These are phyloP conservation scores for Colletotrichum somersetense DNA, from an alignment of 2,329 filamentous ascomycete genomes.

Conservation along the genomic window DNA sequence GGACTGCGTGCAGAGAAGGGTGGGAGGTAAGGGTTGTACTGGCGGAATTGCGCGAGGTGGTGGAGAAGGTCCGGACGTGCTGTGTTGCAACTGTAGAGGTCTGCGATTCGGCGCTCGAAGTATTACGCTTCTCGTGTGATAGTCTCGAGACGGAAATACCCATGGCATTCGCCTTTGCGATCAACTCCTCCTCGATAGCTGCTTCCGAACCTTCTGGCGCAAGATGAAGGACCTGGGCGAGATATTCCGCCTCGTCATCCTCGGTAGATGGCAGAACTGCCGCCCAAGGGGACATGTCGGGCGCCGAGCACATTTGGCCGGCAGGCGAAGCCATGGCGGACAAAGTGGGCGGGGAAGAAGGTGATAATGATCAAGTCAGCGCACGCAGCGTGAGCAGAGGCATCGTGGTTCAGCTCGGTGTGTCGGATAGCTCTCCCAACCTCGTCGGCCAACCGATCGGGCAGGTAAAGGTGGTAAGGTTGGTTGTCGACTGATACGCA, in stretches of 20 bases:
- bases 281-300: constrained; percentile 26
- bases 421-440: constrained; percentile 25
- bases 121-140: constrained; percentile 52
- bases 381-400: constrained; percentile 37
- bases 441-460: constrained; percentile 30
- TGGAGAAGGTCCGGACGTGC: constrained; percentile 60
- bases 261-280: constrained; percentile 47
- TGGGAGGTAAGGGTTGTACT: constrained; percentile 58
- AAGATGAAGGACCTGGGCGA: constrained; percentile 55
- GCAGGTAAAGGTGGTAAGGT: constrained; percentile 23
- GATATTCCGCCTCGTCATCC: constrained; percentile 56
- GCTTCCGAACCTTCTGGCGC: constrained; percentile 52
- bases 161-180: constrained; percentile 51
- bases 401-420: constrained; percentile 38
- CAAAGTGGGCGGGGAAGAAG: constrained; percentile 11
- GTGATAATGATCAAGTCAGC: constrained; percentile 29
- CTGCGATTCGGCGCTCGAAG: constrained; percentile 57
- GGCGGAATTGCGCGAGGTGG: constrained; percentile 54
- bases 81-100: constrained; percentile 55
- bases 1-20: constrained; percentile 55
- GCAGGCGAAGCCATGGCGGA: constrained; percentile 39
- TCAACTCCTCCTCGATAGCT: constrained; percentile 54
- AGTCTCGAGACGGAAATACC: constrained; percentile 51
- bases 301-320: constrained; percentile 34
- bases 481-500: constrained; percentile 38